Evolutionary conservation across 148 eudicot species (phyloP), one percentile per base, ranked within the genome.

Genomic region (Bassia scoparia): DNA sequence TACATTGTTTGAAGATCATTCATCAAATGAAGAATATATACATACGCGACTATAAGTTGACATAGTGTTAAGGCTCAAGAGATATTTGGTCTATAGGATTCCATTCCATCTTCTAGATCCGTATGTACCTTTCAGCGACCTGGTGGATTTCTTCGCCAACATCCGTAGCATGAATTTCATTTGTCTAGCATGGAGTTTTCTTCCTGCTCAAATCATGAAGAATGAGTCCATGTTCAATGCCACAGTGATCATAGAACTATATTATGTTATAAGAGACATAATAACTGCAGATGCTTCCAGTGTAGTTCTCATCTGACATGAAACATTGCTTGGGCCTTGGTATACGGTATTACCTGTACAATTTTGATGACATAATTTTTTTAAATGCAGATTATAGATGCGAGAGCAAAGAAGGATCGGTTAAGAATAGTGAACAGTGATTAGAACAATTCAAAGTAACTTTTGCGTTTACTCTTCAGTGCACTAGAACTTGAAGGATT

Each of bases 401-500:
- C n/a, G 34, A 70, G n/a, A 58, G 31, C 38, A 38, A 44, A 67
- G 30, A 65, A 29, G 41, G 37, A 10, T 20, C 15, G n/a, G n/a
- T 33, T n/a, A 27, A 20, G 33, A 33, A 23, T 10, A n/a, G 21
- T 7, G 50, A 44, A 38, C 30, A 58, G 60, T 27, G 26, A 24
- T 23, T 23, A 11, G 21, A 48, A 38, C 7, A 5, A n/a, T n/a
- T 54, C 16, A 15, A 27, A 16, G 26, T 85, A 90, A 97, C 87
- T 93, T 84, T 93, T 93, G 80, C 98, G n/a, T 74, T 90, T 93
- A 81, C 88, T 87, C 85, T 93, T 93, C 65, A 79, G 41, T 68
- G 84, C 61, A 14, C 83, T 78, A 4, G 96, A 86, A 73, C 92
- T 78, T 29, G 98, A 86, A 46, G 96, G 86, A 68, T 90, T 93